These are phyloP conservation scores for Aspergillus bombycis DNA, from an alignment of 2,329 filamentous ascomycete genomes.

Conservation along the genomic window DNA sequence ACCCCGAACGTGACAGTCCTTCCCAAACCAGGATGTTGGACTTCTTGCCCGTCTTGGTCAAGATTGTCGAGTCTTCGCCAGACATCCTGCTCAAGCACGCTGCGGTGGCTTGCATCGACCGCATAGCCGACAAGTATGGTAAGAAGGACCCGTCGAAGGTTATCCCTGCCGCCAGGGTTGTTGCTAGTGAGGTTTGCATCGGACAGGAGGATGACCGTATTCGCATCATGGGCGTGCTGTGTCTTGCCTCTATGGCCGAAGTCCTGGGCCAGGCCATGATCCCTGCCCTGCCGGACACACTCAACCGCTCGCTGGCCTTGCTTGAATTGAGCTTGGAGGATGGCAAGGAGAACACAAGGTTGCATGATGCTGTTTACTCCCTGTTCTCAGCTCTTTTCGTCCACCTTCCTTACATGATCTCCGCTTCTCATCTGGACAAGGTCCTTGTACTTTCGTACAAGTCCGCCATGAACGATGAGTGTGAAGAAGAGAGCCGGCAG, in stretches of 20 bases:
- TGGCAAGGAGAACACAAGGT: constrained; percentile 59
- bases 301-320: constrained; percentile 72
- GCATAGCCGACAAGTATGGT: constrained; percentile 92
- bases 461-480: constrained; percentile 66
- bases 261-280: constrained; percentile 86
- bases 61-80: constrained; percentile 72
- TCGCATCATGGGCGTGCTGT: constrained; percentile 82
- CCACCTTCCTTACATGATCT: constrained; percentile 87
- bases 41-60: constrained; percentile 77
- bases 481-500: constrained; percentile 66
- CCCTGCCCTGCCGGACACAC: constrained; percentile 74
- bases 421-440: constrained; percentile 70
- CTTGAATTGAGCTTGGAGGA: constrained; percentile 65
- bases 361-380: constrained; percentile 82
- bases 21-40: constrained; percentile 73
- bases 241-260: constrained; percentile 85
- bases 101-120: constrained; percentile 86
- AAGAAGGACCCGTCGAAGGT: constrained; percentile 84
- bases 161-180: constrained; percentile 71
- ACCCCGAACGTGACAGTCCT: constrained; percentile 67
- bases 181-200: constrained; percentile 76
- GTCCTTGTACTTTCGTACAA: constrained; percentile 72
- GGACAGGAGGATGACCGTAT: constrained; percentile 73
- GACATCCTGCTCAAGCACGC: constrained; percentile 80
- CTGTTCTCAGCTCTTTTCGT: constrained; percentile 79